phyloP scores from a whole-genome alignment of 2,329 filamentous ascomycete genomes.

The Decorospora gaudefroyi region DNA sequence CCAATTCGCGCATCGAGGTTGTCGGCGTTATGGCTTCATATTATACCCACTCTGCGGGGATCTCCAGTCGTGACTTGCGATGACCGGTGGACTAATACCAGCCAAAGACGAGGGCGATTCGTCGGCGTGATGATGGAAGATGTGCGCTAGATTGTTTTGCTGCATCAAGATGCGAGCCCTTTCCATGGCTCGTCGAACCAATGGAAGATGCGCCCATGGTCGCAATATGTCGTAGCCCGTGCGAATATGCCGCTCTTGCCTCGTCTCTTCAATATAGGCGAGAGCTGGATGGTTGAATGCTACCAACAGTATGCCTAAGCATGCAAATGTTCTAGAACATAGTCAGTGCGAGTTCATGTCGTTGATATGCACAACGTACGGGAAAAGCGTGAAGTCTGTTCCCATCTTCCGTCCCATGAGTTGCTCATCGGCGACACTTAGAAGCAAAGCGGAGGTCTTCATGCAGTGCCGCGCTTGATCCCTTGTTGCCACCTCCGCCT shows the following conservation, averaged over 20 bases:
- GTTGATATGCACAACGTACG: slow-evolving; percentile 9
- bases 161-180: slow-evolving; percentile 27
- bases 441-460: slow-evolving; percentile 21
- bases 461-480: slow-evolving; percentile 21
- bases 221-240: slow-evolving; percentile 28
- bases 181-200: slow-evolving; percentile 28
- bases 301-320: slow-evolving; percentile 27
- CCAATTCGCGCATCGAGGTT: too few relatives aligned
- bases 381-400: slow-evolving; percentile 30
- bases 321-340: slow-evolving; percentile 23
- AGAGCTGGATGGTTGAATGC: slow-evolving; percentile 25
- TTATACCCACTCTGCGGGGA: background rate
- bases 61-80: slow-evolving; percentile 8
- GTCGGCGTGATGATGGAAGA: slow-evolving; percentile 15
- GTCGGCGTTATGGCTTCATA: background rate
- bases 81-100: slow-evolving; percentile 8
- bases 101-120: slow-evolving; percentile 6
- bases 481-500: slow-evolving; percentile 20
- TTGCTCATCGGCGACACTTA: slow-evolving; percentile 32
- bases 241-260: slow-evolving; percentile 29
- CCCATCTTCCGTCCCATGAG: slow-evolving; percentile 32
- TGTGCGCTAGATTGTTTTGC: slow-evolving; percentile 21
- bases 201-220: slow-evolving; percentile 29
- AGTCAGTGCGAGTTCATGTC: slow-evolving; percentile 2
- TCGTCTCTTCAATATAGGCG: slow-evolving; percentile 28